Evolutionary conservation across 768 basidiomycete species (phyloP).

Genomic region (Naganishia vishniacii): DNA sequence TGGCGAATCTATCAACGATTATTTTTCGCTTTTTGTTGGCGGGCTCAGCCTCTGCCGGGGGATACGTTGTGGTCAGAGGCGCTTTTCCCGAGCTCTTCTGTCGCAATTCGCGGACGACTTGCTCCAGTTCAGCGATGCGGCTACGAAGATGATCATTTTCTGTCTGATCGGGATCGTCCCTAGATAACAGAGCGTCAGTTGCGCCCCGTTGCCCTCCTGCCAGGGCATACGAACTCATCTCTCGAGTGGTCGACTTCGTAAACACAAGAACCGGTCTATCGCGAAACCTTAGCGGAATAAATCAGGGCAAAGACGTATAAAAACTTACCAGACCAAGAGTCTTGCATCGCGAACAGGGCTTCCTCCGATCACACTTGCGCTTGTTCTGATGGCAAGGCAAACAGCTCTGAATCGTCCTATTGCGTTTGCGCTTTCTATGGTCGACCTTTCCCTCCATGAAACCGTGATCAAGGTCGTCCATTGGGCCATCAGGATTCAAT

Average conservation of each 20-base stretch:
- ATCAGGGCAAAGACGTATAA: slow-evolving; percentile 18
- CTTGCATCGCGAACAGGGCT: slow-evolving; percentile 85
- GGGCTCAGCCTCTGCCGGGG: slow-evolving; percentile 1
- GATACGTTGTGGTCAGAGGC: background rate
- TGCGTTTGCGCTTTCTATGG: slow-evolving; percentile 71
- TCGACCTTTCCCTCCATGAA: slow-evolving; percentile 40
- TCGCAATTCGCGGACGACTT: slow-evolving; percentile 78
- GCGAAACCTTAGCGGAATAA: slow-evolving; percentile 49
- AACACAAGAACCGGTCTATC: slow-evolving; percentile 80
- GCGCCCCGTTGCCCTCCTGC: slow-evolving; percentile 3
- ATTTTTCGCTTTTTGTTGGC: slow-evolving; percentile 40
- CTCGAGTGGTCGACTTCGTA: slow-evolving; percentile 90
- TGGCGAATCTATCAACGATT: slow-evolving; percentile 39
- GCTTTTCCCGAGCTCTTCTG: slow-evolving; percentile 34
- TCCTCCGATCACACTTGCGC: slow-evolving; percentile 88
- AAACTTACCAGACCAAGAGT: slow-evolving; percentile 62
- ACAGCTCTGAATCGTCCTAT: slow-evolving; percentile 82
- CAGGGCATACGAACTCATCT: slow-evolving; percentile 56
- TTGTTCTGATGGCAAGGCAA: slow-evolving; percentile 84
- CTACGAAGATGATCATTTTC: slow-evolving; percentile 79
- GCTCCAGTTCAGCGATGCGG: slow-evolving; percentile 86
- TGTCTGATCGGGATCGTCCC: slow-evolving; percentile 80
- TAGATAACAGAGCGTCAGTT: slow-evolving; percentile 44
- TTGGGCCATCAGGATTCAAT: background rate
- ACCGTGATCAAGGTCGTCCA: background rate